A percentile compares a stretch with the other conserved stretches of the same genome.
Conservation (phyloP, 257 asterid species). For the Solanum lignicaule region DNA sequence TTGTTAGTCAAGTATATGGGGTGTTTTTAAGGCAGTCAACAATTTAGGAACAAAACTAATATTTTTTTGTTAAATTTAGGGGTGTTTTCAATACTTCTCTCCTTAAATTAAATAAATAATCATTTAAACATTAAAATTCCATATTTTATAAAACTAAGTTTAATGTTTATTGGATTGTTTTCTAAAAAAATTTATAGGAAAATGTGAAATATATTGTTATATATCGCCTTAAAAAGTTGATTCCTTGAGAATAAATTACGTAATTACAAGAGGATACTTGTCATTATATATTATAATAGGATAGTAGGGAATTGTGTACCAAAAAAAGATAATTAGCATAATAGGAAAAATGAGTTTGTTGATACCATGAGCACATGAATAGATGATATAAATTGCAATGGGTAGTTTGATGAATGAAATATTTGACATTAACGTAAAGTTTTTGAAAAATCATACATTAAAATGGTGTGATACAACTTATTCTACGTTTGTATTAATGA, state of each 20-base stretch:
- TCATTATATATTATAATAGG: neutral
- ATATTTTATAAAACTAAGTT: too few species aligned
- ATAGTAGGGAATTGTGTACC: neutral
- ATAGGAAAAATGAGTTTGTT: neutral
- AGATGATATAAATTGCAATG: neutral
- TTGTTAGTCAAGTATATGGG: too few species aligned
- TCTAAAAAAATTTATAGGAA: too few species aligned
- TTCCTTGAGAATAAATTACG: conserved; percentile 5
- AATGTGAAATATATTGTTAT: neutral
- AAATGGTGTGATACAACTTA: neutral
- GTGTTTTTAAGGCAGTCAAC: too few species aligned
- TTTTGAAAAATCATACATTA: rapidly evolving
- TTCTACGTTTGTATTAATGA: neutral
- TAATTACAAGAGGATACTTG: neutral
- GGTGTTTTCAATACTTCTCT: too few species aligned
- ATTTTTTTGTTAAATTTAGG: too few species aligned
- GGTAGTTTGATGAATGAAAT: neutral
- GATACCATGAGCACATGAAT: neutral
- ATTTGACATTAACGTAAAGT: neutral
- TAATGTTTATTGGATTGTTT: neutral
- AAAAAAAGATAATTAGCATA: neutral
- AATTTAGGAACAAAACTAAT: too few species aligned
- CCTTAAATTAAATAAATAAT: too few species aligned
- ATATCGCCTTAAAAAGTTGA: neutral
- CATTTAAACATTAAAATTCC: too few species aligned